phyloP scores from a whole-genome alignment of 768 basidiomycete species.

The Lyophyllum decastes region DNA sequence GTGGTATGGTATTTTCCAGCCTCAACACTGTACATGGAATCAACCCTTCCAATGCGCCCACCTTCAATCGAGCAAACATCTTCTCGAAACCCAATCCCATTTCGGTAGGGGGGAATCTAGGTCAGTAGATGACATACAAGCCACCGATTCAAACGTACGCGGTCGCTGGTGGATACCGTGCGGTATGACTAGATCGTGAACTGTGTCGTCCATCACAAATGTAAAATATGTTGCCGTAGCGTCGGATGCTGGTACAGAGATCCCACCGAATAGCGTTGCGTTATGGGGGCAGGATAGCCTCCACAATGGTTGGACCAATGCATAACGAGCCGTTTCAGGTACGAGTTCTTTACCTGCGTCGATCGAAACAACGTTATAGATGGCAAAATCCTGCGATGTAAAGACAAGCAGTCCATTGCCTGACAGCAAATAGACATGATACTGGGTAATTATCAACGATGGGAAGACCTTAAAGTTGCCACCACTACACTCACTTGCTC shows the following conservation, averaged over 20 bases:
- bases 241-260: neutral
- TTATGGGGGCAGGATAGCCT: neutral
- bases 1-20: slow-evolving; percentile 2
- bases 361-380: neutral
- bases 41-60: neutral
- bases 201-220: neutral
- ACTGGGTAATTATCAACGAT: neutral
- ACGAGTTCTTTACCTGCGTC: neutral
- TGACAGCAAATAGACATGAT: slow-evolving; percentile 6
- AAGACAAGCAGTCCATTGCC: slow-evolving; percentile 1
- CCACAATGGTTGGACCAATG: neutral
- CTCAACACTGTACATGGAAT: neutral
- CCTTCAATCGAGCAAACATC: neutral
- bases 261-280: neutral
- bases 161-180: neutral
- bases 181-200: neutral
- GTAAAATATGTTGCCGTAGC: neutral
- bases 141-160: neutral
- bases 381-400: neutral
- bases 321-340: too few species aligned
- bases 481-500: neutral
- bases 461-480: neutral
- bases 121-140: too few species aligned
- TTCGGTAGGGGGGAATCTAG: neutral
- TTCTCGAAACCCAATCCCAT: neutral